Percentiles rank a stretch among this genome's conserved stretches.
phyloP scores from a whole-genome alignment of 805 yeast species.

The Ogataea nonfermentans region DNA sequence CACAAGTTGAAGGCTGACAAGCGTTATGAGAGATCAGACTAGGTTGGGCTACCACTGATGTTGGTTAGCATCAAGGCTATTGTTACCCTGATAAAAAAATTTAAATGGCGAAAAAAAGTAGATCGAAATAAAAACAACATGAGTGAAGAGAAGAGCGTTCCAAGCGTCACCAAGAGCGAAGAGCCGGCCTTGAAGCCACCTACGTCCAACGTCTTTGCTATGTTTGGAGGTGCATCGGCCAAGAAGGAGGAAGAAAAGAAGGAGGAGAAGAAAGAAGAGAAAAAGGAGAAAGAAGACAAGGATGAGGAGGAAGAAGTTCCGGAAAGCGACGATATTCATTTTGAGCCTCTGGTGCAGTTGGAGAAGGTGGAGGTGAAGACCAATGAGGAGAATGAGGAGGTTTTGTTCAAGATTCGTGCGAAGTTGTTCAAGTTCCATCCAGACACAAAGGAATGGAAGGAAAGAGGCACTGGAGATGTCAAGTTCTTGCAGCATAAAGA shows the following conservation, averaged over 20 bases:
- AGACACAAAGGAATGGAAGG: constrained; percentile 94
- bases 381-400: constrained; percentile 88
- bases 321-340: constrained; percentile 83
- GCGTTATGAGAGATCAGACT: no score
- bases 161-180: constrained; percentile 18
- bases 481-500: constrained; percentile 89
- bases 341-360: constrained; percentile 92
- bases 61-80: neutral
- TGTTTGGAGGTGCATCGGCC: constrained; percentile 91
- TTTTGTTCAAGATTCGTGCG: constrained; percentile 83
- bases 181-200: constrained; percentile 55
- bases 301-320: constrained; percentile 58
- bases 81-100: constrained; percentile 11
- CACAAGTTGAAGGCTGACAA: no score
- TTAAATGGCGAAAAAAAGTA: constrained; percentile 8
- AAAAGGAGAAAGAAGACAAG: constrained; percentile 32
- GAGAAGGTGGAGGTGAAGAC: constrained; percentile 97
- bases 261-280: constrained; percentile 38
- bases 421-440: constrained; percentile 85
- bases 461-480: constrained; percentile 98
- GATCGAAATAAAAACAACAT: constrained; percentile 5
- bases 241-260: constrained; percentile 48
- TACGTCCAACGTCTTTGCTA: constrained; percentile 80
- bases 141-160: constrained; percentile 7
- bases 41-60: no score